Evolutionary conservation across 352 stramenopile species (phyloP), one percentile per base, ranked within the genome.

Genomic region (Globisporangium acanthophoron): DNA sequence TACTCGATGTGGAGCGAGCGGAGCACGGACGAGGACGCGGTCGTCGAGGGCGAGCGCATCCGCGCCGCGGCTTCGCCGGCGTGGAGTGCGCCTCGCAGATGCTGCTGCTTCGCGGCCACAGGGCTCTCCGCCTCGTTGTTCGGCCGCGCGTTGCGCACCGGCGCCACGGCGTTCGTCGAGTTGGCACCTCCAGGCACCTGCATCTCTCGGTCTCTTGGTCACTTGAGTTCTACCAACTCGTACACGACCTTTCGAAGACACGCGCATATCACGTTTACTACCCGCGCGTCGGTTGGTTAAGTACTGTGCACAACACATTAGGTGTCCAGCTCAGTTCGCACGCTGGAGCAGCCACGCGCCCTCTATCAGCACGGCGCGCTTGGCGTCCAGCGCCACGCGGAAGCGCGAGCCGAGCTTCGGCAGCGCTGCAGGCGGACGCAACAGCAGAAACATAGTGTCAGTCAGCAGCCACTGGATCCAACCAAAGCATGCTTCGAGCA

Each of bases 331-430:
- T 50, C 33, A 49, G 16, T 57, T 54, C 21, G 8, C 7, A 50
- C 58, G 50, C 31, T 63, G 40, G 35, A 56, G 45, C 15, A 90
- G 68, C 80, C 78, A 88, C 9, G 55, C 53, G 9, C 80, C 69
- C 8, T 85, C 65, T 8, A 90, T 55, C 9, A 82, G 33, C 29
- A 90, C 67, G n/a, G 29, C 71, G 6, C 65, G 66, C 21, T 65
- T 62, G 7, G 56, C 31, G 37, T 72, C 66, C 13, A 88, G 33
- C 11, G 53, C 51, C 20, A 88, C 66, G 35, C 67, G 73, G 31
- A 85, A 70, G 21, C 70, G 54, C 1, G 71, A 73, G 31, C 74
- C 62, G 15, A 51, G 61, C 59, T 90, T 90, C 3, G 70, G 57
- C 1, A 90, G 50, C 16, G 71, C 79, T 89, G 59, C 47, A 24